Conservation (phyloP, 1,139 yeast genomes). For the Candida freyschussii region DNA sequence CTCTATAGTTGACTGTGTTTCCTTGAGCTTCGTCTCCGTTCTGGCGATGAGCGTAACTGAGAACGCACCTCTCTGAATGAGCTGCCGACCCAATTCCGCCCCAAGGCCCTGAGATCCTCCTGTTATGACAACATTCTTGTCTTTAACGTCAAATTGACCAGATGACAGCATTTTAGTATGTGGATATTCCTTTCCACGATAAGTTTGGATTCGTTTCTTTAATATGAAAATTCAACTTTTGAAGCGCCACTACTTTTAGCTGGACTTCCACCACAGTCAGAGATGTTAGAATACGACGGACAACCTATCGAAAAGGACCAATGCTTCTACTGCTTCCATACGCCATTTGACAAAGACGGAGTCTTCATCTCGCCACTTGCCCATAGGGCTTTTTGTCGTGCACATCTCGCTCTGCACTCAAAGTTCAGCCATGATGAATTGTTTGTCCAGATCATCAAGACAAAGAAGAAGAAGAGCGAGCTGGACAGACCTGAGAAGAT, state of each 20-base stretch:
- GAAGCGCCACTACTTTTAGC: neutral
- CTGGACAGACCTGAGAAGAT: slow-evolving; percentile 39
- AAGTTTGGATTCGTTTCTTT: neutral
- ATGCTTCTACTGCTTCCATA: slow-evolving; percentile 75
- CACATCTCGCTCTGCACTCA: slow-evolving; percentile 47
- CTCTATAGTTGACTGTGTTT: slow-evolving; percentile 44
- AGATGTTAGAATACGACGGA: slow-evolving; percentile 12
- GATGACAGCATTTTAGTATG: slow-evolving; percentile 5
- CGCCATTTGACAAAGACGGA: slow-evolving; percentile 59
- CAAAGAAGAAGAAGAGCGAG: slow-evolving; percentile 20
- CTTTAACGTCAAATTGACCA: slow-evolving; percentile 30
- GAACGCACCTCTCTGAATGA: slow-evolving; percentile 58
- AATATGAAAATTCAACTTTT: neutral
- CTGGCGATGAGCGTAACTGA: slow-evolving; percentile 73
- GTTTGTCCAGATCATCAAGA: slow-evolving; percentile 47
- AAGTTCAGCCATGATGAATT: slow-evolving; percentile 47
- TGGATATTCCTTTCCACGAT: neutral
- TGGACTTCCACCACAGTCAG: slow-evolving; percentile 1
- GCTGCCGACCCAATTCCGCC: slow-evolving; percentile 61
- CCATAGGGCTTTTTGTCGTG: slow-evolving; percentile 56
- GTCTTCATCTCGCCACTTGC: slow-evolving; percentile 70
- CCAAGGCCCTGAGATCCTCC: slow-evolving; percentile 98
- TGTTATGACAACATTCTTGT: slow-evolving; percentile 68
- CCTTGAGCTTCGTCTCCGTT: slow-evolving; percentile 50
- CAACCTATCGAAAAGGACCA: slow-evolving; percentile 66